phyloP scores from a whole-genome alignment of 805 yeast genomes.

The Scheffersomyces spartinae region DNA sequence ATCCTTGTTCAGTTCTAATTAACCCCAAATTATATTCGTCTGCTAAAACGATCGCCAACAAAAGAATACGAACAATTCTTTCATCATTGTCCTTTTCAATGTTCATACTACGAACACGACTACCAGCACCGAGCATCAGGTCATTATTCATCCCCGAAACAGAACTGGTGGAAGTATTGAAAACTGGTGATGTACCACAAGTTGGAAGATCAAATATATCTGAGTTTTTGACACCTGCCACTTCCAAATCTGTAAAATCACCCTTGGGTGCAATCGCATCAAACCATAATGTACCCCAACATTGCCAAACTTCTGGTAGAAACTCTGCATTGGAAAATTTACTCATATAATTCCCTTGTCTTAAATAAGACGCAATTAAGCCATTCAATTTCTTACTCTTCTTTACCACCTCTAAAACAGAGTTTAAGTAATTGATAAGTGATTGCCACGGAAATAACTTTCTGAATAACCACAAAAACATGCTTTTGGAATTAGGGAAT shows the following conservation, averaged over 20 bases:
- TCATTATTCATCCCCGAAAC: slow-evolving; percentile 24
- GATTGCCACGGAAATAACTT: slow-evolving; percentile 61
- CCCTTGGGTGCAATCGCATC: slow-evolving; percentile 44
- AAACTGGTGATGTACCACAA: slow-evolving; percentile 38
- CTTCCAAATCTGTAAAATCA: slow-evolving; percentile 36
- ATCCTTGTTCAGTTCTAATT: slow-evolving; percentile 32
- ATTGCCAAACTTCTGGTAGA: slow-evolving; percentile 69
- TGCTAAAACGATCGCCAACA: slow-evolving; percentile 41
- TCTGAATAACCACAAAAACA: slow-evolving; percentile 40
- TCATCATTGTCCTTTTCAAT: slow-evolving; percentile 34
- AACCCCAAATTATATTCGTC: slow-evolving; percentile 45
- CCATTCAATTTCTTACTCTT: slow-evolving; percentile 13
- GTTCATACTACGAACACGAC: slow-evolving; percentile 6
- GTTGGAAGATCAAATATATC: slow-evolving; percentile 55
- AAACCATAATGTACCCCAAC: slow-evolving; percentile 81
- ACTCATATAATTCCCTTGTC: slow-evolving; percentile 29
- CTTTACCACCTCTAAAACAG: slow-evolving; percentile 29
- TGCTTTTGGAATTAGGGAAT: slow-evolving; percentile 32
- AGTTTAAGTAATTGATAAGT: slow-evolving; percentile 51
- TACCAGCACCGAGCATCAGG: slow-evolving; percentile 3
- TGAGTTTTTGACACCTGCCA: slow-evolving; percentile 44
- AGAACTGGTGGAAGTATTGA: too few species aligned
- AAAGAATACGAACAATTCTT: slow-evolving; percentile 38
- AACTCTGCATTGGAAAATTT: slow-evolving; percentile 48
- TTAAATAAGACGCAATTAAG: slow-evolving; percentile 3